A percentile compares a stretch with the other conserved stretches of the same genome.
phyloP scores from a whole-genome alignment of 192 early-diverging fungal species.

The Lobosporangium transversale region DNA sequence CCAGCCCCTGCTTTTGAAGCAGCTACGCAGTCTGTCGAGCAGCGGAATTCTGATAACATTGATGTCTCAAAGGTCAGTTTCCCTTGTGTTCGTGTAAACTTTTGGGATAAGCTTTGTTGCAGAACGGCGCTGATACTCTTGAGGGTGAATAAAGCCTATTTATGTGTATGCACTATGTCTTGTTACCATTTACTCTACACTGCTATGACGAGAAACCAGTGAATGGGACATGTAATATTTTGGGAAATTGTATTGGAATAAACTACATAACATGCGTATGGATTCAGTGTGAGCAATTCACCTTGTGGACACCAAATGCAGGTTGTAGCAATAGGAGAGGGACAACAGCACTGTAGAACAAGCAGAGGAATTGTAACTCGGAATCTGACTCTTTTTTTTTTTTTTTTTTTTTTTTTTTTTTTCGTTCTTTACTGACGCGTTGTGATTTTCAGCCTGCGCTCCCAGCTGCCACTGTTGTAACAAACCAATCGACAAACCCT shows the following conservation, averaged over 20 bases:
- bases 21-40: conserved; percentile 29
- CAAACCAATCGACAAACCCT: neutral
- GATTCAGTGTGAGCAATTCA: no score
- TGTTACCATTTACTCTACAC: no score
- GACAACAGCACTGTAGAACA: no score
- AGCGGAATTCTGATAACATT: conserved; percentile 39
- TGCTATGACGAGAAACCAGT: no score
- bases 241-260: no score
- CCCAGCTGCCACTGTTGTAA: neutral
- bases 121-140: neutral
- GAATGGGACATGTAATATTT: neutral
- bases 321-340: no score
- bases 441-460: no score
- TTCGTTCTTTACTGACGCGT: neutral
- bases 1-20: conserved; percentile 25
- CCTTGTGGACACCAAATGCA: no score
- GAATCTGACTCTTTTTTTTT: conserved; percentile 12
- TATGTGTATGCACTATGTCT: conserved; percentile 15
- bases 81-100: conserved; percentile 16
- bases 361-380: conserved; percentile 7
- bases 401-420: neutral
- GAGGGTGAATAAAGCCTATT: conserved; percentile 42
- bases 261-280: no score
- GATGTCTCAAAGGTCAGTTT: conserved; percentile 54
- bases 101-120: conserved; percentile 5